Percentiles rank a stretch among this genome's conserved stretches.
phyloP scores from a whole-genome alignment of 1,284 basidiomycete genomes.

The Inonotus obliquus region DNA sequence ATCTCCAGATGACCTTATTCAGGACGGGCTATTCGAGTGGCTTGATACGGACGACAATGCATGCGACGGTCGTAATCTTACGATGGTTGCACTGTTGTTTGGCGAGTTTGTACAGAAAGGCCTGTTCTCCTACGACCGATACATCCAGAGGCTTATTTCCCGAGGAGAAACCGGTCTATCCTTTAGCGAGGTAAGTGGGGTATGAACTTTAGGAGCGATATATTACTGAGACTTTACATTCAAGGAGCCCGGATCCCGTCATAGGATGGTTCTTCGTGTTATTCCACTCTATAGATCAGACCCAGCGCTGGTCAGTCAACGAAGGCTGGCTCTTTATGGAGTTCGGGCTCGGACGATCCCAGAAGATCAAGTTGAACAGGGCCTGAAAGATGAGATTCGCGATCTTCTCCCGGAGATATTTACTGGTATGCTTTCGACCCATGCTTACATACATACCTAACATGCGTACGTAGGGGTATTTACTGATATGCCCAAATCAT shows the following conservation, averaged over 20 bases:
- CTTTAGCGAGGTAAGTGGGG: slow-evolving; percentile 41
- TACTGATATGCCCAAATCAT: slow-evolving; percentile 7
- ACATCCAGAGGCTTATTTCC: slow-evolving; percentile 82
- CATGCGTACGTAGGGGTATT: neutral
- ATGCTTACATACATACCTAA: neutral
- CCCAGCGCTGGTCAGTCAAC: slow-evolving; percentile 56
- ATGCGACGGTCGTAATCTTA: slow-evolving; percentile 52
- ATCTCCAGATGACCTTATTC: slow-evolving; percentile 55
- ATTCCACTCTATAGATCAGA: slow-evolving; percentile 60
- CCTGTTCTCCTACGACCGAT: slow-evolving; percentile 80
- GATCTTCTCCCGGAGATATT: slow-evolving; percentile 61
- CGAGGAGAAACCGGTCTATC: slow-evolving; percentile 66
- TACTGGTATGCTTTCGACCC: slow-evolving; percentile 39
- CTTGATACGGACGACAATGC: slow-evolving; percentile 67
- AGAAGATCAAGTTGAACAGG: slow-evolving; percentile 61
- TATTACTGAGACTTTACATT: neutral
- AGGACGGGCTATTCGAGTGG: slow-evolving; percentile 82
- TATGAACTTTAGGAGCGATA: neutral
- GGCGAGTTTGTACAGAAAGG: slow-evolving; percentile 75
- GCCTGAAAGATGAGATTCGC: slow-evolving; percentile 66
- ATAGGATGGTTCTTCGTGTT: slow-evolving; percentile 61
- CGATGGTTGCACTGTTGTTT: slow-evolving; percentile 66
- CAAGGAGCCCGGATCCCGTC: slow-evolving; percentile 45
- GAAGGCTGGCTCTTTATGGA: slow-evolving; percentile 64
- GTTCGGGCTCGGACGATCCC: slow-evolving; percentile 58